Evolutionary conservation across 805 yeast species (phyloP).

Genomic region (Kodamaea leandrae): DNA sequence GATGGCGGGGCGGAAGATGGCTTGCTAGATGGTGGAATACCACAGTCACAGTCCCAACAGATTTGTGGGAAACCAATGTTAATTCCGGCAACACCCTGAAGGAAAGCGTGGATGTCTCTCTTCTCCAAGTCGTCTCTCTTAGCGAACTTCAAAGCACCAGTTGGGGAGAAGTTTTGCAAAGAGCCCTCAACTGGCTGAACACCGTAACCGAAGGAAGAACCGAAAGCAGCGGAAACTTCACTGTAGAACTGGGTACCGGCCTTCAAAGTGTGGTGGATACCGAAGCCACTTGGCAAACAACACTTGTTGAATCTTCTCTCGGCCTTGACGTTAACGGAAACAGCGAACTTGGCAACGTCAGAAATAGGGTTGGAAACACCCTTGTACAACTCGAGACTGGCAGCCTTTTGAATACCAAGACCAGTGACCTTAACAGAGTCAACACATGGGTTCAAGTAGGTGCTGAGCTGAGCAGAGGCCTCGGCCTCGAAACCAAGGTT

Average conservation of each 20-base stretch:
- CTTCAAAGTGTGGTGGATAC: conserved; percentile 15
- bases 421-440: conserved; percentile 18
- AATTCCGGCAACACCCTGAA: conserved; percentile 1
- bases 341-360: conserved; percentile 14
- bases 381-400: conserved; percentile 12
- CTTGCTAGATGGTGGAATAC: not conserved
- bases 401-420: conserved; percentile 18
- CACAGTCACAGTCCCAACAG: conserved; percentile 16
- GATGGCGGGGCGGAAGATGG: not conserved
- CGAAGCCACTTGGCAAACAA: conserved; percentile 25
- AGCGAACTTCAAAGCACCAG: not conserved
- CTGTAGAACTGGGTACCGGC: conserved; percentile 7
- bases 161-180: conserved; percentile 6
- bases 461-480: conserved; percentile 17
- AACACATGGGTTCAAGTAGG: conserved; percentile 14
- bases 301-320: conserved; percentile 15
- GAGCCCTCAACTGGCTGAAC: not conserved
- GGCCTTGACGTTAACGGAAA: conserved; percentile 21
- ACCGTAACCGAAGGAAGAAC: conserved; percentile 9
- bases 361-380: not conserved
- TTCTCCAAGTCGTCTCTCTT: conserved; percentile 10
- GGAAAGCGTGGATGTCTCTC: not conserved
- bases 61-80: conserved; percentile 5
- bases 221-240: conserved; percentile 8
- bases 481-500: conserved; percentile 22